Conservation (phyloP, 2,329 filamentous ascomycete genomes). For the Fusarium napiforme region DNA sequence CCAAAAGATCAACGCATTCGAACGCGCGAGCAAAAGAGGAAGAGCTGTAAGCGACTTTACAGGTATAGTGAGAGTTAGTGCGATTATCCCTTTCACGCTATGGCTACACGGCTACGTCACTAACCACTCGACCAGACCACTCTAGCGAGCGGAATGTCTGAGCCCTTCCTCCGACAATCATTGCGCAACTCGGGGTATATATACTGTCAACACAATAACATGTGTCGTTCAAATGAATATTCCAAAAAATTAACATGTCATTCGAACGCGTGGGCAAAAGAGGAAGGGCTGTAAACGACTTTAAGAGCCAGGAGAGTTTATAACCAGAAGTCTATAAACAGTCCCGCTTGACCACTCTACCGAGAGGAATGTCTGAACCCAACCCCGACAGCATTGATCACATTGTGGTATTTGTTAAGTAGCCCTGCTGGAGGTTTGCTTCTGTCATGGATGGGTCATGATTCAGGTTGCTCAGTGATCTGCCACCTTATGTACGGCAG, state of each 20-base stretch:
- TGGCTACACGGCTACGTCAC: neutral
- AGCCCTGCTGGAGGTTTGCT: rapidly evolving
- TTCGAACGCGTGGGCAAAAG: neutral
- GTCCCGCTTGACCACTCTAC: neutral
- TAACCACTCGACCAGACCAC: neutral
- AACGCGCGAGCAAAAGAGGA: neutral
- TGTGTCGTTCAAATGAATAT: rapidly evolving
- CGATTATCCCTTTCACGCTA: neutral
- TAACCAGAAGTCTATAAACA: no score
- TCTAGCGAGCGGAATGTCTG: neutral
- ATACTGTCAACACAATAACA: neutral
- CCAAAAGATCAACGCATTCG: neutral
- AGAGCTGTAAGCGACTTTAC: neutral
- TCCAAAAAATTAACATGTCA: no score
- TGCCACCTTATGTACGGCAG: neutral
- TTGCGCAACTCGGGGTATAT: neutral
- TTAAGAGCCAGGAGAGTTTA: no score
- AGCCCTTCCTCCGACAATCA: neutral
- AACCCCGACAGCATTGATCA: neutral
- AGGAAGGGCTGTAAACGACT: neutral
- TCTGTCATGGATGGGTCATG: rapidly evolving
- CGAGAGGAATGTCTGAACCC: neutral
- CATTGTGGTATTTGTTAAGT: neutral
- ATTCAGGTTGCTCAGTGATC: rapidly evolving
- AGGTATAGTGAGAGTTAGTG: neutral